A percentile compares a stretch with the other conserved stretches of the same genome.
phyloP scores from a whole-genome alignment of 176 grass and related monocot genomes.

The Pontederia crassipes region DNA sequence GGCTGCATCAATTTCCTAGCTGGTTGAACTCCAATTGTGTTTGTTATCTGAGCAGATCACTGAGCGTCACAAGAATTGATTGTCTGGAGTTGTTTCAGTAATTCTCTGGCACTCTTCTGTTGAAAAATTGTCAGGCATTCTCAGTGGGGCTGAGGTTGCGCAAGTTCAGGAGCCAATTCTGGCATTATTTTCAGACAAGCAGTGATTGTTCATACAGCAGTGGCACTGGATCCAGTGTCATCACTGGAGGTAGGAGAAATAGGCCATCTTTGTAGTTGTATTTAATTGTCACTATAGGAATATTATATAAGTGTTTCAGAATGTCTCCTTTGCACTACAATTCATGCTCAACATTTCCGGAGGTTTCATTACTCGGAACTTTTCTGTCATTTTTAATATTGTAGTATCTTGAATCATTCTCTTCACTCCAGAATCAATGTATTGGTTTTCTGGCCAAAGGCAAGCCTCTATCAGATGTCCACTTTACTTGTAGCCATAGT shows the following conservation, averaged over 20 bases:
- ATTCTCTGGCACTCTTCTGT: constrained; percentile 12
- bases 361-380: neutral
- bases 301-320: neutral
- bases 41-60: neutral
- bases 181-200: constrained; percentile 21
- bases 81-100: constrained; percentile 16
- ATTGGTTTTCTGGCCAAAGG: constrained; percentile 13
- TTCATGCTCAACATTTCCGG: neutral
- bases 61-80: constrained; percentile 13
- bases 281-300: neutral
- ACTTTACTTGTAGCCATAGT: constrained; percentile 55
- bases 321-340: neutral
- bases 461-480: constrained; percentile 41
- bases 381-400: neutral
- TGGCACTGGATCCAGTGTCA: constrained; percentile 20
- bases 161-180: constrained; percentile 10
- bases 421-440: constrained; percentile 43
- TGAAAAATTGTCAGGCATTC: constrained; percentile 11
- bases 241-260: neutral
- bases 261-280: neutral
- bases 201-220: neutral
- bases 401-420: neutral
- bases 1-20: too few relatives aligned
- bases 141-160: neutral
- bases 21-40: too few relatives aligned